Evolutionary conservation across 768 basidiomycete species (phyloP), one percentile per base, ranked within the genome.

Genomic region (Clitopilus hobsonii): DNA sequence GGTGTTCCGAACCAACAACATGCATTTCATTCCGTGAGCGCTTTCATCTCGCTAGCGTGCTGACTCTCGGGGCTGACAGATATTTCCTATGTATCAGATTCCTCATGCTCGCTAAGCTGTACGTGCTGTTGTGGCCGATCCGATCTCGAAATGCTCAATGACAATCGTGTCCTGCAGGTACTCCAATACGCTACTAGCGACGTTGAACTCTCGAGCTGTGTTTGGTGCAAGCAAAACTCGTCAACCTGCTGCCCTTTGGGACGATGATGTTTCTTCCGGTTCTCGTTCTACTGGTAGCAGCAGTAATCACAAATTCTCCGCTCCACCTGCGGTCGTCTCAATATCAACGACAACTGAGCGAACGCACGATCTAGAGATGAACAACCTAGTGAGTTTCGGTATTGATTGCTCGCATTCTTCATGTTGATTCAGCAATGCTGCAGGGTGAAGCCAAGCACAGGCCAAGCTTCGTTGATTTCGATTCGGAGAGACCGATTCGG

Each of bases 1-100:
- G n/a, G 52, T 56, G 10, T 60, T 57, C 38, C 47, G 52, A 20
- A 41, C 51, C 26, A 63, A 52, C 53, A 52, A 64, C 27, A 23
- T 65, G 49, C 61, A 63, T 51, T 61, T 61, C 38, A 53, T 61
- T 38, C 36, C 58, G 64, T 61, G 25, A 55, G 64, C 23, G 3
- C 13, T 36, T 2, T 3, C 10, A 29, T 16, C 24, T 8, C 18
- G 25, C 10, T 26, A 23, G 6, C 14, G 10, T 16, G 48, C 48
- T 14, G n/a, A 23, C 48, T 22, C 6, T 22, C 24, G 48, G n/a
- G n/a, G 24, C 16, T 49, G 23, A 49, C 23, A 16, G n/a, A 49
- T 18, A 1, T 6, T 22, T 5, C 16, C 16, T 16, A 28, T n/a
- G 26, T 25, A 54, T 24, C 29, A 54, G 14, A 13, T 57, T 24